Evolutionary conservation across 495 filamentous ascomycete genomes (phyloP).

Genomic region (Viridothelium virens): DNA sequence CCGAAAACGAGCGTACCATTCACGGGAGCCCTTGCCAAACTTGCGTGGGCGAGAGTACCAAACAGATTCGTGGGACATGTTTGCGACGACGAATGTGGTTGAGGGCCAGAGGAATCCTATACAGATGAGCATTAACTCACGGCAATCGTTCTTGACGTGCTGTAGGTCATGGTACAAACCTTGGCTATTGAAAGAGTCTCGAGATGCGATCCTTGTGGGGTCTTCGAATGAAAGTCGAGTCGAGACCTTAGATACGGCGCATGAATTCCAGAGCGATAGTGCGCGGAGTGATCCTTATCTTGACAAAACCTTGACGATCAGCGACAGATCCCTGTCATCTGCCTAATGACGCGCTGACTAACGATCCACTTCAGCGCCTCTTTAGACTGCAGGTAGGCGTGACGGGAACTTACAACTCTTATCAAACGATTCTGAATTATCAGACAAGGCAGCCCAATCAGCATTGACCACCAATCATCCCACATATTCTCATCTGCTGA

Average conservation of each 20-base stretch:
- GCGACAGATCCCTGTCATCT: neutral
- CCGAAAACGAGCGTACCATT: slow-evolving; percentile 55
- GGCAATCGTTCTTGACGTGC: neutral
- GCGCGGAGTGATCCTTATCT: slow-evolving; percentile 5
- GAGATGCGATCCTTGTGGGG: too few species aligned
- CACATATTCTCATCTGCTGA: too few species aligned
- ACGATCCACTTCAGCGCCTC: too few species aligned
- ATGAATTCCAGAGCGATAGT: slow-evolving; percentile 5
- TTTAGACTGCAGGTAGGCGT: neutral
- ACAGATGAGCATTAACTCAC: too few species aligned
- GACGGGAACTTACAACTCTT: neutral
- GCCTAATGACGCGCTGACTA: neutral
- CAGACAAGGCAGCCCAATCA: too few species aligned
- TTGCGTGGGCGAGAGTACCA: slow-evolving; percentile 97
- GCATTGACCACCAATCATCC: too few species aligned
- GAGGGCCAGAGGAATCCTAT: too few species aligned
- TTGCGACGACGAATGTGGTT: slow-evolving; percentile 12
- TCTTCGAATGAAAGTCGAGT: neutral
- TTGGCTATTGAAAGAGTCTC: too few species aligned
- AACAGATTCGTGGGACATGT: slow-evolving; percentile 97
- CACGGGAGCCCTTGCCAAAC: slow-evolving; percentile 90
- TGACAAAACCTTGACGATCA: slow-evolving; percentile 7
- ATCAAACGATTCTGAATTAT: too few species aligned
- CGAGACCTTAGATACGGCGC: neutral
- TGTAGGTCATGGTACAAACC: neutral